Conservation (phyloP, 2,329 filamentous ascomycete species). For the Hymenotorrendiella dingleyae region DNA sequence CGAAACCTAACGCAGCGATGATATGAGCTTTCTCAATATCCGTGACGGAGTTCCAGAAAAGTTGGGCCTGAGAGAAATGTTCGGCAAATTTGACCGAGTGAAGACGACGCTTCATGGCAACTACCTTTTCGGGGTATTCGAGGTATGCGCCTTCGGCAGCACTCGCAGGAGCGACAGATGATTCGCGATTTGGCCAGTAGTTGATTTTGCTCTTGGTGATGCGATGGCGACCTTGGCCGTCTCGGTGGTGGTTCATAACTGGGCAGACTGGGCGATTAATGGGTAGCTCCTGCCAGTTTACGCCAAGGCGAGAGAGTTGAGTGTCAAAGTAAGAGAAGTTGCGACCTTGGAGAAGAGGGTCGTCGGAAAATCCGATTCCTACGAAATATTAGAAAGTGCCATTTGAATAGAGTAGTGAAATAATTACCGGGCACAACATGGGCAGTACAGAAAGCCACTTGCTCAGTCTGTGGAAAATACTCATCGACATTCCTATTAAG, state of each 20-base stretch:
- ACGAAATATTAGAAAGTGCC: neutral
- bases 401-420: constrained; percentile 35
- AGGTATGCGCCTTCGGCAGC: constrained; percentile 60
- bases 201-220: constrained; percentile 70
- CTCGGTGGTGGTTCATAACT: constrained; percentile 70
- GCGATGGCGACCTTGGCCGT: constrained; percentile 66
- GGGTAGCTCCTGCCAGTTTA: constrained; percentile 72
- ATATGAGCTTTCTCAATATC: constrained; percentile 60
- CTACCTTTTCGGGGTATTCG: constrained; percentile 59
- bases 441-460: constrained; percentile 75
- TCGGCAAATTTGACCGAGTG: constrained; percentile 71
- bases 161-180: constrained; percentile 55
- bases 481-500: constrained; percentile 77
- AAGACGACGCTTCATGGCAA: constrained; percentile 64
- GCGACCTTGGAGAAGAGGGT: constrained; percentile 67
- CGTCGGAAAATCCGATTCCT: constrained; percentile 71
- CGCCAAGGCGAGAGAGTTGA: constrained; percentile 62
- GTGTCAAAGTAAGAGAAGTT: constrained; percentile 66
- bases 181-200: constrained; percentile 73
- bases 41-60: constrained; percentile 76
- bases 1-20: constrained; percentile 56
- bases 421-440: constrained; percentile 76
- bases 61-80: constrained; percentile 70
- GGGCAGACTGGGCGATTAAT: constrained; percentile 72
- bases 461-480: constrained; percentile 77